A percentile compares a stretch with the other conserved stretches of the same genome.
Evolutionary conservation across 2,329 filamentous ascomycete genomes (phyloP).

Genomic region (Magnaporthales sp.): DNA sequence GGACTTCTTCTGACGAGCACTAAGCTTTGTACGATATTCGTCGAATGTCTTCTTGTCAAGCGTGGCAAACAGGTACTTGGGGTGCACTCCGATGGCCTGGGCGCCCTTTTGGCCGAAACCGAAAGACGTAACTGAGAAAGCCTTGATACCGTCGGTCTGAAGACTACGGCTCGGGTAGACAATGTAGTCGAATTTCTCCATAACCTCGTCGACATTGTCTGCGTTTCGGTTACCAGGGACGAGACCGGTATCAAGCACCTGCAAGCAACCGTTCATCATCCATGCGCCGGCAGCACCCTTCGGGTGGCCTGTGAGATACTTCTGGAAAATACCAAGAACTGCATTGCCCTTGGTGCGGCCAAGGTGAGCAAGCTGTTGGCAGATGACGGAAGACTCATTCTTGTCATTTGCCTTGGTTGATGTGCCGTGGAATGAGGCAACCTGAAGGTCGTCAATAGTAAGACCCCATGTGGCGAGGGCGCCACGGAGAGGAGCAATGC

Average conservation of each 20-base stretch:
- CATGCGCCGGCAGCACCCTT: constrained; percentile 98
- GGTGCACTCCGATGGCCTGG: constrained; percentile 93
- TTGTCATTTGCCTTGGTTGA: constrained; percentile 99
- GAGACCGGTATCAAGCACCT: constrained; percentile 87
- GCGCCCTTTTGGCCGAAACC: constrained; percentile 99
- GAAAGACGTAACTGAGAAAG: constrained; percentile 97
- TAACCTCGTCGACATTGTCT: constrained; percentile 90
- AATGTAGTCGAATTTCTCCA: constrained; percentile 97
- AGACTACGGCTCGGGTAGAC: constrained; percentile 93
- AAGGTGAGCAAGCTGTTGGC: constrained; percentile 90
- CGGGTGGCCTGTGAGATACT: constrained; percentile 96
- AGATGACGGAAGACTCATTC: constrained; percentile 97
- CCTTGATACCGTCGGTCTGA: constrained; percentile 96
- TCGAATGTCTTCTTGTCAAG: constrained; percentile 79
- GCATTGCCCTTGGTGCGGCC: constrained; percentile 96
- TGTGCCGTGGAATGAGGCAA: constrained; percentile 97
- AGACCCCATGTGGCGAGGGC: constrained; percentile 96
- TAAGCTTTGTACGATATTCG: constrained; percentile 79
- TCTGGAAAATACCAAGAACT: constrained; percentile 95
- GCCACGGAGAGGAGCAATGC: constrained; percentile 90
- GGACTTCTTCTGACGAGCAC: constrained; percentile 92
- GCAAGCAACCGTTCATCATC: constrained; percentile 99
- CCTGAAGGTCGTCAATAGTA: constrained; percentile 88
- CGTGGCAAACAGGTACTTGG: constrained; percentile 91
- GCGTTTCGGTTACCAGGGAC: constrained; percentile 97